Conservation (phyloP, 1,284 basidiomycete genomes). For the Moniliophthora roreri region DNA sequence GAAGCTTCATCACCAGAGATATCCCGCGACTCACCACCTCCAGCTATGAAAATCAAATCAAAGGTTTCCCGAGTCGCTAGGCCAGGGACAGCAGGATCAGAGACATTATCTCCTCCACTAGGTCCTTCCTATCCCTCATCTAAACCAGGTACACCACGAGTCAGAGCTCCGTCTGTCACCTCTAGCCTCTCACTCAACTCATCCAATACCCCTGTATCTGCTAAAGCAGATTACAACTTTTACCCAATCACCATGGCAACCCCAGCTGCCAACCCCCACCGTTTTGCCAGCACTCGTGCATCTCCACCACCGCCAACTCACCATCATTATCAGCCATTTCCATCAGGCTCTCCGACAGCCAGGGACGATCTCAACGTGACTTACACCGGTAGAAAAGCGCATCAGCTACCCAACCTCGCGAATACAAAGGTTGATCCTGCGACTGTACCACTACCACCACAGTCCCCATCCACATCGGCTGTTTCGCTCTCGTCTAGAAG, state of each 20-base stretch:
- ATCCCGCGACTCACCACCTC: slow-evolving; percentile 16
- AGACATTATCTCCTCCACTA: slow-evolving; percentile 25
- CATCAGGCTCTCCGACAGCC: slow-evolving; percentile 15
- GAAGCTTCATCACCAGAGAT: slow-evolving; percentile 17
- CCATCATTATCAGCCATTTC: slow-evolving; percentile 37
- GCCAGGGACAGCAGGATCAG: slow-evolving; percentile 26
- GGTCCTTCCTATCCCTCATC: slow-evolving; percentile 1
- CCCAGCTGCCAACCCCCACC: slow-evolving; percentile 57
- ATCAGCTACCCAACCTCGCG: not conserved
- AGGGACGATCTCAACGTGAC: slow-evolving; percentile 31
- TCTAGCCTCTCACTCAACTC: slow-evolving; percentile 37
- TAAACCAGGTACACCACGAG: slow-evolving; percentile 10
- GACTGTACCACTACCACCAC: slow-evolving; percentile 55
- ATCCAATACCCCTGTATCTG: slow-evolving; percentile 28
- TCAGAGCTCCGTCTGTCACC: slow-evolving; percentile 34
- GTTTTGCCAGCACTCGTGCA: slow-evolving; percentile 41
- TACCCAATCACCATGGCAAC: slow-evolving; percentile 59
- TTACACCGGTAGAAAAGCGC: slow-evolving; percentile 15
- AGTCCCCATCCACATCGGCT: slow-evolving; percentile 68
- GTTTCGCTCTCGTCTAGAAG: slow-evolving; percentile 72
- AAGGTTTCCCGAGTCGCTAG: slow-evolving; percentile 53
- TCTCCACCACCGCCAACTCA: slow-evolving; percentile 31
- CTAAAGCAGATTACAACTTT: slow-evolving; percentile 30
- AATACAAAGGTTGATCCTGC: slow-evolving; percentile 50
- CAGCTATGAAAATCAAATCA: slow-evolving; percentile 47